phyloP scores from a whole-genome alignment of 129 eudicot genomes.

The Chrysanthemum seticuspe region DNA sequence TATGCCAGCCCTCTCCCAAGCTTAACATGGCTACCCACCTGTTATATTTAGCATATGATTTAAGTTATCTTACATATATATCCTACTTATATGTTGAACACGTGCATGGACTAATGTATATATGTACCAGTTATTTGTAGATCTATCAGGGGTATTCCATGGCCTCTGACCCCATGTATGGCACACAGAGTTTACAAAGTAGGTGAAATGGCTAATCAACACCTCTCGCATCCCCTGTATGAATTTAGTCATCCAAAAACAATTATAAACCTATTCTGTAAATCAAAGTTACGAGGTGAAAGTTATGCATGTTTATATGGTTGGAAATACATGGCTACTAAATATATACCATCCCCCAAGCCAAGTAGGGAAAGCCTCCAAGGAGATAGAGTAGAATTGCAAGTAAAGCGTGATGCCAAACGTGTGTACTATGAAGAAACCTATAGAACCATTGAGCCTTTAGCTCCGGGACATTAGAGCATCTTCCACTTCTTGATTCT shows the following conservation, averaged over 20 bases:
- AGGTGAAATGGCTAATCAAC: neutral
- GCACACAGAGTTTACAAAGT: neutral
- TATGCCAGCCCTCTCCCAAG: constrained; percentile 87
- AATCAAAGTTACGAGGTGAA: neutral
- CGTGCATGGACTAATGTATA: neutral
- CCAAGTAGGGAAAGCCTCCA: constrained; percentile 33
- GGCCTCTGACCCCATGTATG: constrained; percentile 25
- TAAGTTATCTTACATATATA: too few species aligned
- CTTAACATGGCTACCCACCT: constrained; percentile 75
- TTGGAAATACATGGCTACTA: neutral
- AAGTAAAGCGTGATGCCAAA: constrained; percentile 17
- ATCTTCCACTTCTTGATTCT: constrained; percentile 22
- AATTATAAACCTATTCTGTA: neutral
- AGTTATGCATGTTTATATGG: neutral
- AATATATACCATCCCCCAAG: constrained; percentile 29
- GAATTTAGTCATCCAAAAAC: neutral
- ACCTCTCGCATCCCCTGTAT: constrained; percentile 12
- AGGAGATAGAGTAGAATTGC: constrained; percentile 4
- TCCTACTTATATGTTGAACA: too few species aligned
- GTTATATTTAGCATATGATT: neutral
- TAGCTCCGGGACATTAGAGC: constrained; percentile 20
- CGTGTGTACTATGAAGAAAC: constrained; percentile 23
- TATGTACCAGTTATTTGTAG: constrained; percentile 19
- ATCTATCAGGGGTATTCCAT: constrained; percentile 19
- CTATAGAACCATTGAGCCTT: constrained; percentile 29